These are phyloP conservation scores for Phialocephala subalpina DNA, from an alignment of 2,329 filamentous ascomycete species.

Conservation along the genomic window DNA sequence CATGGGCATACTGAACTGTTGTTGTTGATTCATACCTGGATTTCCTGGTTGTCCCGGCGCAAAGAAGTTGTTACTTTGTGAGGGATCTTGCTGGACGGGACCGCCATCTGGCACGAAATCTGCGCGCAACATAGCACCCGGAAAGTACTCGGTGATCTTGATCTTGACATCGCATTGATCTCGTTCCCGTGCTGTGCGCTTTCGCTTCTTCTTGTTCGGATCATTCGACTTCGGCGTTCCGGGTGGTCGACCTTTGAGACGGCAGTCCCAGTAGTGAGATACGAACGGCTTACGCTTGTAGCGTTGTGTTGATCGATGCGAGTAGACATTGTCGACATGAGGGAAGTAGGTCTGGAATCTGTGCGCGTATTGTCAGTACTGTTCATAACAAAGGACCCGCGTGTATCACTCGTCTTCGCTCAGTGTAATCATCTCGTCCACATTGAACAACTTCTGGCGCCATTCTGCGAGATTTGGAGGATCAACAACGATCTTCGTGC, in stretches of 20 bases:
- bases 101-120: constrained; percentile 43
- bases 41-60: constrained; percentile 36
- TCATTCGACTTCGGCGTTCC: constrained; percentile 83
- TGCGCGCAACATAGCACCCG: constrained; percentile 52
- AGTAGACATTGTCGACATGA: constrained; percentile 86
- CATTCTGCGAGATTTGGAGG: constrained; percentile 74
- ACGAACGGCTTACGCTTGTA: constrained; percentile 86
- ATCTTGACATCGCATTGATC: constrained; percentile 89
- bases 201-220: constrained; percentile 83
- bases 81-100: constrained; percentile 32
- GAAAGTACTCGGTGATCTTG: constrained; percentile 83
- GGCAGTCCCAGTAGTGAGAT: constrained; percentile 86
- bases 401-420: constrained; percentile 73
- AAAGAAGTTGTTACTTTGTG: constrained; percentile 43
- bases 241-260: constrained; percentile 79
- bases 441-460: constrained; percentile 77
- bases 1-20: constrained; percentile 52
- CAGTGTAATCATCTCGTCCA: constrained; percentile 76
- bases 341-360: constrained; percentile 85
- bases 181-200: constrained; percentile 75
- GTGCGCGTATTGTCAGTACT: constrained; percentile 21
- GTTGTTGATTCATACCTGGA: constrained; percentile 34
- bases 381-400: neutral
- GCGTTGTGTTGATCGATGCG: constrained; percentile 80
- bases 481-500: constrained; percentile 65